A percentile compares a stretch with the other conserved stretches of the same genome.
These are phyloP conservation scores for Passalora sequoiae DNA, from an alignment of 2,329 filamentous ascomycete species.

Conservation along the genomic window DNA sequence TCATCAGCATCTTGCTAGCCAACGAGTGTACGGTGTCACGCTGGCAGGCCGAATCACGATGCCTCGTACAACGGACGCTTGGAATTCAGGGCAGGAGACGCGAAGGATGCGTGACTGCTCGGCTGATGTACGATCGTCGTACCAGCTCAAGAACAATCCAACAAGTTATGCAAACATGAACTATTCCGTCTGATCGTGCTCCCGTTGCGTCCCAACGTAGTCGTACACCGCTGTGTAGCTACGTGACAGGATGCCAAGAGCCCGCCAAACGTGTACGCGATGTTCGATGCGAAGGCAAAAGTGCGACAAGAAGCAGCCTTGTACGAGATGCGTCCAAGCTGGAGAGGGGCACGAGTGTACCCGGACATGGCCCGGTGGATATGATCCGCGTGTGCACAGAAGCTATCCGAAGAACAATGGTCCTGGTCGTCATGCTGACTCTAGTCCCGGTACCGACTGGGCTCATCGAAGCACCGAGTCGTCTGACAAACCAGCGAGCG, in stretches of 20 bases:
- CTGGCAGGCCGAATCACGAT: too few relatives aligned
- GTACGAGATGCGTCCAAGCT: conserved; percentile 1
- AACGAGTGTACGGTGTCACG: too few relatives aligned
- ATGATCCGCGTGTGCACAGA: conserved; percentile 6
- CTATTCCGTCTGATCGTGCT: not conserved
- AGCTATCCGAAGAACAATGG: too few relatives aligned
- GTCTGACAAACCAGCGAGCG: too few relatives aligned
- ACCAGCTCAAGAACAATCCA: not conserved
- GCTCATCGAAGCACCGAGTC: too few relatives aligned
- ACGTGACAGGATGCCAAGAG: conserved; percentile 5
- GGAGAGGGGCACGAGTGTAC: conserved; percentile 4
- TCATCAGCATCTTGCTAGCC: too few relatives aligned
- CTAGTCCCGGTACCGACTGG: too few relatives aligned
- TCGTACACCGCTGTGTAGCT: not conserved
- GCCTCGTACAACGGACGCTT: too few relatives aligned
- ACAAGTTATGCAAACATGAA: not conserved
- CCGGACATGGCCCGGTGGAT: conserved; percentile 2
- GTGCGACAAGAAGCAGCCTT: conserved; percentile 6
- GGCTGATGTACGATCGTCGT: not conserved
- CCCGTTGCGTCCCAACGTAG: not conserved
- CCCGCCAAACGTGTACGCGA: conserved; percentile 4
- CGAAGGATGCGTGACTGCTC: not conserved
- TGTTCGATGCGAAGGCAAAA: conserved; percentile 8
- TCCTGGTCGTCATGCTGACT: too few relatives aligned
- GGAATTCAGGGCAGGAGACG: too few relatives aligned